Base-by-base conservation (phyloP, 352 stramenopile species). In the Phytophthora kernoviae region DNA sequence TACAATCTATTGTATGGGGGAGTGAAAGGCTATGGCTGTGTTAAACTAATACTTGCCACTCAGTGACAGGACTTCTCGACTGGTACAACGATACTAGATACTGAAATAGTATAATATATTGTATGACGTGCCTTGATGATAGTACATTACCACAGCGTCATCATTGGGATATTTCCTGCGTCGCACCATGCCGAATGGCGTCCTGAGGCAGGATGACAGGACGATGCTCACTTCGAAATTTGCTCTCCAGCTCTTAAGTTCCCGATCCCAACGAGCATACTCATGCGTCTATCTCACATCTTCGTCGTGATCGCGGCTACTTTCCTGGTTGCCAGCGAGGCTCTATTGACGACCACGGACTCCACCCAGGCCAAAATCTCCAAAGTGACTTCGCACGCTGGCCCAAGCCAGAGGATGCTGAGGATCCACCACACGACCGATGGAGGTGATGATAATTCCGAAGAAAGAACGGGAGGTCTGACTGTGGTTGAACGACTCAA, bases 271-370 rank as follows among this genome's bases (percentile, higher is more conserved):
- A 36, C 47, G 33, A 44, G 30, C 24, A 1, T 37, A 40, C 24
- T n/a, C 33, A 55, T 55, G 48, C 48, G 34, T 55, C 48, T 55
- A 34, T 39, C 48, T 55, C 34, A 55, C 44, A 34, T 27, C 46
- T 37, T 55, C 6, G 34, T 47, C 18, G 3, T 55, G 30, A 26
- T 17, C 34, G 48, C 34, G 48, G 48, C 48, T 1, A 46, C 48
- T n/a, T 39, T 55, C 24, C 48, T 55, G 14, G 30, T 55, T 11
- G 36, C 48, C 22, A 46, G 48, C 36, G 36, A 55, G 48, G 22
- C 48, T 4, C 20, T 47, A 20, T 21, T 34, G 18, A 39, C 21
- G 36, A 47, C 48, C 20, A 21, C 20, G 34, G 34, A 46, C 33
- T 55, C 48, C 21, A 14, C 7, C 27, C 44, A 51, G 44, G 27